Base-by-base conservation (phyloP, 2,329 filamentous ascomycete genomes). In the Pseudomassariella vexata region DNA sequence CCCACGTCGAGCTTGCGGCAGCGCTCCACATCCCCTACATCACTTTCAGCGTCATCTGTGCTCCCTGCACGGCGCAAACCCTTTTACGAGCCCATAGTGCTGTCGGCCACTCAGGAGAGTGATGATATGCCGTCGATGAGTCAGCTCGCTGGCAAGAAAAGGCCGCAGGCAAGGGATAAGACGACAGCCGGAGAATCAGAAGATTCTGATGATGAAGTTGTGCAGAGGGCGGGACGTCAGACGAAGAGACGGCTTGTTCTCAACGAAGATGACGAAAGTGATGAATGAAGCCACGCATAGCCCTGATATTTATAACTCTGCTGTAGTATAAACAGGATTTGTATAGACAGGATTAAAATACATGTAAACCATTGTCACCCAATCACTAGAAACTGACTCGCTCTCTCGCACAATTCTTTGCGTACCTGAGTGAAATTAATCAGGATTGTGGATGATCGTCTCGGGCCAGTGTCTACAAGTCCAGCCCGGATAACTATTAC, bases 71-170 rank as follows among this genome's bases (percentile, higher is more conserved):
- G 35, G 27, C 35, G 35, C 18, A 36, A 35, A 29, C 34, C 32
- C 6, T 47, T 46, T 25, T 48, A 50, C 24, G 39, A 47, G 19
- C 46, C 43, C 5, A 36, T 39, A 6, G 35, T 21, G 19, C 45
- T 50, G 31, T 23, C 30, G 7, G 17, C 34, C 12, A 47, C 41
- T 14, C 45, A 52, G 24, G 48, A 48, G 14, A 35, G 39, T 16
- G 41, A 45, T 21, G 45, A 42, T 3, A 36, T 56, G 9, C 53
- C 53, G 19, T 48, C 51, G 3, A 48, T 55, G 47, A 54, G 46
- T 33, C 52, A 56, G 31, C 17, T 55, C 3, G 31, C 48, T 9
- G 36, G 33, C 11, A 31, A 37, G 19, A 40, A 36, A 15, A 32
- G 32, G 9, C 17, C 21, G 16, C 28, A 31, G 16, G 19, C 26